These are phyloP conservation scores for Pseudogymnoascus sp. DNA, from an alignment of 2,329 filamentous ascomycete species.

Conservation along the genomic window DNA sequence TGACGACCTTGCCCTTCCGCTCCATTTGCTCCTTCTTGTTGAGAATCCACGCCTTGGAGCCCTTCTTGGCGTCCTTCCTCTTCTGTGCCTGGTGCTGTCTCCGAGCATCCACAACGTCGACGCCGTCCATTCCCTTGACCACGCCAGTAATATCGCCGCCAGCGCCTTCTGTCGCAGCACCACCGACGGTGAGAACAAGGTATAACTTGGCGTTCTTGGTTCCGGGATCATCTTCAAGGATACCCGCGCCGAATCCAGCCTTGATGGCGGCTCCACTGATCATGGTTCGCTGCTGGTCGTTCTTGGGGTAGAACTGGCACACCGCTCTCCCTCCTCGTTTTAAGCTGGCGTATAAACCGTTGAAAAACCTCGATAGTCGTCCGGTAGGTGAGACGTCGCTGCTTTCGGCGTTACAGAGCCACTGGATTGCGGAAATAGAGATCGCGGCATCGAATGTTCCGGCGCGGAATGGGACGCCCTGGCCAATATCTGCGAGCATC, in stretches of 20 bases:
- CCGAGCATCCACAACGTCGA: conserved; percentile 69
- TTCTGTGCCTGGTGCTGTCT: conserved; percentile 43
- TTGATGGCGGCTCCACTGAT: conserved; percentile 84
- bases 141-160: conserved; percentile 84
- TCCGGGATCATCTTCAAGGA: conserved; percentile 89
- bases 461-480: conserved; percentile 87
- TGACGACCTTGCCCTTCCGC: conserved; percentile 88
- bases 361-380: conserved; percentile 79
- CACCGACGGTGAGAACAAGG: conserved; percentile 83
- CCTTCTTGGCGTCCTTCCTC: conserved; percentile 62
- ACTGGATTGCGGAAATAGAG: conserved; percentile 93
- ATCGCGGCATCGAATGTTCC: conserved; percentile 93
- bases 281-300: conserved; percentile 85
- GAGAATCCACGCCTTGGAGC: conserved; percentile 75
- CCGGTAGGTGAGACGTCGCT: conserved; percentile 76
- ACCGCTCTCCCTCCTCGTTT: conserved; percentile 81
- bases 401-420: conserved; percentile 93
- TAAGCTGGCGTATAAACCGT: conserved; percentile 79
- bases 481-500: conserved; percentile 90
- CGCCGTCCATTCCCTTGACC: conserved; percentile 79
- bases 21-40: conserved; percentile 92
- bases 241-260: conserved; percentile 89
- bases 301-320: conserved; percentile 97
- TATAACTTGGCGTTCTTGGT: conserved; percentile 98
- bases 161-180: conserved; percentile 39